phyloP scores from a whole-genome alignment of 2,329 filamentous ascomycete species.

The Lecanicillium sp. region DNA sequence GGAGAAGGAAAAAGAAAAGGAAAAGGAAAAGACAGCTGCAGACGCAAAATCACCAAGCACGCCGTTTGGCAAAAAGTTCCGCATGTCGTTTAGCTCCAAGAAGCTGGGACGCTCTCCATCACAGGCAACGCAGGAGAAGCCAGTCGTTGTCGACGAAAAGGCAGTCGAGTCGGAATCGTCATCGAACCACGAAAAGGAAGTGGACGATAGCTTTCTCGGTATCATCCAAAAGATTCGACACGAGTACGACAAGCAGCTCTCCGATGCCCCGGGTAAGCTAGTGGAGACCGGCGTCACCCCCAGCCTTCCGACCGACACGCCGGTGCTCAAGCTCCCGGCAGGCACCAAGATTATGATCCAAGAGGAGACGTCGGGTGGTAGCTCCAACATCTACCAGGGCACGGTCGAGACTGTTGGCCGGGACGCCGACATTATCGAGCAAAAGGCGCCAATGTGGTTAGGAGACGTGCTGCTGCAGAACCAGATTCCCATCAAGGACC shows the following conservation, averaged over 20 bases:
- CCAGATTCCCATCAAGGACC: constrained; percentile 76
- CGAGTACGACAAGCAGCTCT: constrained; percentile 62
- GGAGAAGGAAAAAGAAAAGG: constrained; percentile 36
- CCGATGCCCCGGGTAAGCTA: constrained; percentile 43
- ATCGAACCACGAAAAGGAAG: constrained; percentile 60
- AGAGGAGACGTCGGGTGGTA: constrained; percentile 59
- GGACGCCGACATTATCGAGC: constrained; percentile 78
- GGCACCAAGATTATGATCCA: constrained; percentile 62
- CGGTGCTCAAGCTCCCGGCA: constrained; percentile 63
- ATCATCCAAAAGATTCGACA: constrained; percentile 65
- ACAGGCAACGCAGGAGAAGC: constrained; percentile 56
- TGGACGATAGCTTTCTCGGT: constrained; percentile 69
- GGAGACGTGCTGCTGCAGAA: constrained; percentile 83
- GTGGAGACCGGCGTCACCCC: constrained; percentile 61
- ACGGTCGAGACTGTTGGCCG: constrained; percentile 70
- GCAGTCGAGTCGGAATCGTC: constrained; percentile 58
- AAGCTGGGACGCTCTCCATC: constrained; percentile 68
- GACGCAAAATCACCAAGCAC: constrained; percentile 51
- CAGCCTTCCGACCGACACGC: constrained; percentile 65
- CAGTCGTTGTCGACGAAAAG: constrained; percentile 68
- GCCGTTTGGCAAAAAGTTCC: constrained; percentile 80
- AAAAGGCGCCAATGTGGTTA: constrained; percentile 83
- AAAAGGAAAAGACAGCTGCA: constrained; percentile 32
- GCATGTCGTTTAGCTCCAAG: constrained; percentile 76
- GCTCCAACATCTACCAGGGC: constrained; percentile 83